Conservation (phyloP, 1,284 basidiomycete species). For the Pholiota adiposa region DNA sequence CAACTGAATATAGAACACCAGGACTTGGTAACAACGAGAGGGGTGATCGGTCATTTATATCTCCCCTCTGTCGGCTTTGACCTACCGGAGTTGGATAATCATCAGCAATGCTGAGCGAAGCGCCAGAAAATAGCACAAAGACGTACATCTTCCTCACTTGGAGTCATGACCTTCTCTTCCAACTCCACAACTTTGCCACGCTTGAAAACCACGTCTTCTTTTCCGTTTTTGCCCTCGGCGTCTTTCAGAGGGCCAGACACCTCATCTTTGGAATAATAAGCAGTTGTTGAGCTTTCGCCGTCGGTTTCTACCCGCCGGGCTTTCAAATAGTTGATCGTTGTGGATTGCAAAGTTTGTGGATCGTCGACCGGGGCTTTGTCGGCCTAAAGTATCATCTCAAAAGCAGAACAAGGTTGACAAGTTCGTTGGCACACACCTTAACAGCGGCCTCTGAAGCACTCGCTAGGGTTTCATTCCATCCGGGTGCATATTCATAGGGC, state of each 20-base stretch:
- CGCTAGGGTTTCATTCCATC: conserved; percentile 77
- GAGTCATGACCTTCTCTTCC: conserved; percentile 19
- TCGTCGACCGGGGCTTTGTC: conserved; percentile 35
- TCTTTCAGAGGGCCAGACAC: conserved; percentile 42
- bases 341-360: conserved; percentile 35
- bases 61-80: conserved; percentile 34
- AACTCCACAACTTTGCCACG: conserved; percentile 14
- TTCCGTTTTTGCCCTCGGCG: conserved; percentile 34
- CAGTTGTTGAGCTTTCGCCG: conserved; percentile 36
- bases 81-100: conserved; percentile 15
- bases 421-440: conserved; percentile 54
- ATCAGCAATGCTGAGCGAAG: background rate
- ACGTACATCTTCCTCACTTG: conserved; percentile 32
- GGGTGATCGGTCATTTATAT: conserved; percentile 8
- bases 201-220: conserved; percentile 31
- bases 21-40: no score
- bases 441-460: conserved; percentile 69
- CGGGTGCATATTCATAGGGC: conserved; percentile 62
- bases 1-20: no score
- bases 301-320: conserved; percentile 35
- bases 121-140: background rate
- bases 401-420: background rate
- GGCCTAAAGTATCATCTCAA: conserved; percentile 34
- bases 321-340: conserved; percentile 43
- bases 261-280: conserved; percentile 40